Evolutionary conservation across 23 red algal species (phyloP).

Genomic region (Gracilariopsis chorda): DNA sequence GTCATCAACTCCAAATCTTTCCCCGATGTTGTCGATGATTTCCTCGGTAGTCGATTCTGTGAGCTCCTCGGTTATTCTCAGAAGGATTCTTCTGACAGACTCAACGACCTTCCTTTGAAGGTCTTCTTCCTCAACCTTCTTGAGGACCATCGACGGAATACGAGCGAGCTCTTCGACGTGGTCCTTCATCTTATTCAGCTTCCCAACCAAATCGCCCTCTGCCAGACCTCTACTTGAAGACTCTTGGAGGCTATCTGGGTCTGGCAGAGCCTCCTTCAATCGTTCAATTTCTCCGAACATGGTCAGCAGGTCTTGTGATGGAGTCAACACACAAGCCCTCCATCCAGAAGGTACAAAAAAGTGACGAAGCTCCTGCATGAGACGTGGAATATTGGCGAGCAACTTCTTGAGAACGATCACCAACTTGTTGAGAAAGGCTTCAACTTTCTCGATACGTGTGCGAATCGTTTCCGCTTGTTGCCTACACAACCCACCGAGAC

Average conservation of each 20-base stretch:
- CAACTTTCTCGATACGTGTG: background rate
- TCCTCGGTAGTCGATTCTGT: background rate
- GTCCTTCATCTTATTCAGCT: background rate
- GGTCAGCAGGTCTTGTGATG: constrained; percentile 10
- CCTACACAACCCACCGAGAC: background rate
- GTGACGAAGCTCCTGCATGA: constrained; percentile 3
- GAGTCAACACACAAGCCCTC: constrained; percentile 9
- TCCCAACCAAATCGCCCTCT: background rate
- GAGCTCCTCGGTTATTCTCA: background rate
- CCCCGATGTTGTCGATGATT: background rate
- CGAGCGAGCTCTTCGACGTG: background rate
- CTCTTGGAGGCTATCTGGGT: background rate
- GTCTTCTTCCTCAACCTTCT: background rate
- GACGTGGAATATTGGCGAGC: constrained; percentile 15
- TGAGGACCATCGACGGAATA: background rate
- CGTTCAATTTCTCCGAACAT: background rate
- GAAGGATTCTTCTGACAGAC: background rate
- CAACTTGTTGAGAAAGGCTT: background rate
- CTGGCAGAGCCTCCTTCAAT: background rate
- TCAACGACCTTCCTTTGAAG: background rate
- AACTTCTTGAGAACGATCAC: background rate
- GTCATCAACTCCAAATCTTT: background rate
- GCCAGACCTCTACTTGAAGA: background rate
- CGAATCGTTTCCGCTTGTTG: background rate
- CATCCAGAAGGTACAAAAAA: constrained; percentile 46